Evolutionary conservation across 2,329 filamentous ascomycete species (phyloP), one percentile per base, ranked within the genome.

Genomic region (Tolypocladium nubicola): DNA sequence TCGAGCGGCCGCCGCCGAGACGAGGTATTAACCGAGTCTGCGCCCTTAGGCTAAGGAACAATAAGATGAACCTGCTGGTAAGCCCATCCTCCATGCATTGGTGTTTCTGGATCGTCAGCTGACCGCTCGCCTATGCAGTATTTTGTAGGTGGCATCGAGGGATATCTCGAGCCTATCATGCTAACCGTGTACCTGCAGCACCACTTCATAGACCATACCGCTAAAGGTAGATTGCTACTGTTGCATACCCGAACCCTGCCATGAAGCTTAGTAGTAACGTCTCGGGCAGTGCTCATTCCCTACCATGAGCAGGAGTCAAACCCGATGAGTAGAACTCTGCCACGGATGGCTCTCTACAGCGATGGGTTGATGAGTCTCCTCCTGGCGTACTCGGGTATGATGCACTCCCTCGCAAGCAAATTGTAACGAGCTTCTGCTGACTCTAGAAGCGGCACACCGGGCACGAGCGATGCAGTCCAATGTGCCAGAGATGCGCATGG

Each of bases 131-230:
- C 3, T 35, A 40, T 37, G 35, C 57, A 78, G 76, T 81, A 80
- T 62, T 80, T 81, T 62, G 75, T 78, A 68, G 66, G 75, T 65
- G 16, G 16, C 30, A 33, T 9, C 47, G 47, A 11, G 19, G 30
- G 7, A 5, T 9, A 19, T 19, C 16, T 30, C 14, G 4, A 30
- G 30, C 26, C 30, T 6, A 26, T 47, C 26, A 47, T 56, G 19
- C 19, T 58, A 53, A 43, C 49, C 45, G 63, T 59, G 53, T 64
- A 33, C 33, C 23, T 33, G 47, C 6, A 76, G 70, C 78, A 82
- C 62, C 80, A 84, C 65, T 84, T 94, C 66, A 76, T 94, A 59
- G 89, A 92, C 64, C 87, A 94, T 69, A 94, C 89, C 3, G 88
- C 88, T 9, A 82, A 83, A 59, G 84, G 76, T 73, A 68, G 26